phyloP scores from a whole-genome alignment of 2,329 filamentous ascomycete species.

The Pezicula radicicola region DNA sequence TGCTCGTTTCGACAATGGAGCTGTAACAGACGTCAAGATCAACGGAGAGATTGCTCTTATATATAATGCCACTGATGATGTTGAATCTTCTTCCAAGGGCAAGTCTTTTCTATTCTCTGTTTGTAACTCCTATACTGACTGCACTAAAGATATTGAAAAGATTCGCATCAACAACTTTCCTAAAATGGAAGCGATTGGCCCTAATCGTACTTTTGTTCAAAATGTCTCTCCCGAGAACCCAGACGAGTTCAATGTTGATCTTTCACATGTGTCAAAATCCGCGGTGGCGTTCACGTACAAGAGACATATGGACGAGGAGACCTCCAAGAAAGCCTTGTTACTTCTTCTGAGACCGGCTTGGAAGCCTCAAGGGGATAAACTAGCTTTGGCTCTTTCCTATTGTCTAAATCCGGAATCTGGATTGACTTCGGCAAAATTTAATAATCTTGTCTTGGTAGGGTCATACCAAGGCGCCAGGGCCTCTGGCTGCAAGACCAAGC shows the following conservation, averaged over 20 bases:
- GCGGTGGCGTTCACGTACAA: conserved; percentile 91
- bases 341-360: conserved; percentile 62
- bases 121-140: conserved; percentile 3
- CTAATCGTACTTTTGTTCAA: conserved; percentile 87
- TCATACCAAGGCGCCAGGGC: conserved; percentile 67
- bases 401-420: conserved; percentile 66
- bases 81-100: conserved; percentile 44
- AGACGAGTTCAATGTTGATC: conserved; percentile 77
- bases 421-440: conserved; percentile 52
- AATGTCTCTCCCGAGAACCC: conserved; percentile 61
- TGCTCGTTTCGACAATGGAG: conserved; percentile 74
- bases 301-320: conserved; percentile 65
- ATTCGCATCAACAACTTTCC: conserved; percentile 74
- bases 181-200: conserved; percentile 86
- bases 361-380: conserved; percentile 81
- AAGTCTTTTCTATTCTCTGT: conserved; percentile 22
- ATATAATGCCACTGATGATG: conserved; percentile 55
- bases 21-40: conserved; percentile 68
- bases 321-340: conserved; percentile 51
- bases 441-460: conserved; percentile 73
- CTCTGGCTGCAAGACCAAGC: conserved; percentile 71
- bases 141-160: conserved; percentile 8
- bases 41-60: conserved; percentile 87
- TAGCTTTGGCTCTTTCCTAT: conserved; percentile 84
- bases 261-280: conserved; percentile 69